These are phyloP conservation scores for Anethum foeniculum DNA, from an alignment of 140 eudicot genomes.

Conservation along the genomic window DNA sequence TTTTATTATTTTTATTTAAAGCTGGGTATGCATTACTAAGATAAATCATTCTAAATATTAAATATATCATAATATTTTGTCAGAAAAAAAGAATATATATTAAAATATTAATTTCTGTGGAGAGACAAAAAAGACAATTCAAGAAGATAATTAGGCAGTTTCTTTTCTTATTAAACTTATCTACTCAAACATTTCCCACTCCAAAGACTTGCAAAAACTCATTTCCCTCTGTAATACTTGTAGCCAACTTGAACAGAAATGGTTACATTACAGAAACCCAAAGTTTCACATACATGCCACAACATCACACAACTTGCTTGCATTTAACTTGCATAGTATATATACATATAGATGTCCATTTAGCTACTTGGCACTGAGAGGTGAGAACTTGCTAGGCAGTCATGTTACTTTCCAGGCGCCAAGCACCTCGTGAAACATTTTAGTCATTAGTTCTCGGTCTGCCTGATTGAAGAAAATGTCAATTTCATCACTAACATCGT, in stretches of 20 bases:
- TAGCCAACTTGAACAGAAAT: neutral
- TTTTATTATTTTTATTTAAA: too few species aligned
- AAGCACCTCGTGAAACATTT: slow-evolving; percentile 95
- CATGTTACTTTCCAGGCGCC: slow-evolving; percentile 64
- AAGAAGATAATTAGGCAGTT: too few species aligned
- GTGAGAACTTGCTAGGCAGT: neutral
- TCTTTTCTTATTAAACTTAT: too few species aligned
- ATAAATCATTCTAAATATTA: too few species aligned
- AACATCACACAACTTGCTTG: neutral
- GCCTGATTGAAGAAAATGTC: slow-evolving; percentile 59
- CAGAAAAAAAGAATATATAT: too few species aligned
- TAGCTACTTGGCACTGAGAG: neutral
- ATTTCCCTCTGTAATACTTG: neutral
- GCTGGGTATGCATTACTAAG: too few species aligned
- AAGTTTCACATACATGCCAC: neutral
- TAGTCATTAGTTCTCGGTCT: slow-evolving; percentile 64
- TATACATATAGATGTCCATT: neutral
- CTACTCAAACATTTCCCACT: too few species aligned
- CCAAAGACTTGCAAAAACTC: too few species aligned
- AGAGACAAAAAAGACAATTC: too few species aligned
- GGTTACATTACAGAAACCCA: neutral
- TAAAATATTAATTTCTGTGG: too few species aligned
- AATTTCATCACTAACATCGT: slow-evolving; percentile 74
- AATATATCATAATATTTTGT: too few species aligned
- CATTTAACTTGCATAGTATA: neutral